Percentiles rank a stretch among this genome's conserved stretches.
These are phyloP conservation scores for Martiniozyma abietophila DNA, from an alignment of 805 yeast genomes.

Conservation along the genomic window DNA sequence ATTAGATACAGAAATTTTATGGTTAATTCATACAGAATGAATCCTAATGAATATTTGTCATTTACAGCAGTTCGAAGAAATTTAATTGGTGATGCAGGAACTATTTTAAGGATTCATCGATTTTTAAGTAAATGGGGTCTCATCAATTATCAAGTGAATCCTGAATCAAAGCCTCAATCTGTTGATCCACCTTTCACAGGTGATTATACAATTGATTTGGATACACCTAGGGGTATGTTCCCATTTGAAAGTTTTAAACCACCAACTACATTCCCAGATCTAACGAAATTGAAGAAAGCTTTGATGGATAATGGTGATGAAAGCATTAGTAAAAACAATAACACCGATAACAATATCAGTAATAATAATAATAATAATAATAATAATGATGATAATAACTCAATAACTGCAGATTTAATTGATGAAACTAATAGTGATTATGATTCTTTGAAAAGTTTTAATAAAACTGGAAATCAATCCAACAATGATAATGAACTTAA, in stretches of 20 bases:
- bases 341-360: too few relatives aligned
- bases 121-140: slow-evolving; percentile 89
- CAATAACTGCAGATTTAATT: neutral
- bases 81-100: slow-evolving; percentile 84
- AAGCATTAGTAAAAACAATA: too few relatives aligned
- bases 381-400: neutral
- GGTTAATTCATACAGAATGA: slow-evolving; percentile 77
- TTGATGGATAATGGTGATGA: neutral
- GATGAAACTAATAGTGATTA: neutral
- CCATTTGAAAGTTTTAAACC: slow-evolving; percentile 82
- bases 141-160: slow-evolving; percentile 85
- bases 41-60: slow-evolving; percentile 83
- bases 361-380: too few relatives aligned
- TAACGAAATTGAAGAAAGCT: slow-evolving; percentile 20
- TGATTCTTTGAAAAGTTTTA: neutral
- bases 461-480: slow-evolving; percentile 4
- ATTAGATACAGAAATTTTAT: slow-evolving; percentile 79
- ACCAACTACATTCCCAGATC: slow-evolving; percentile 39
- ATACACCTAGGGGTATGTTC: slow-evolving; percentile 86
- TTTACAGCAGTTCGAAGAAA: slow-evolving; percentile 88
- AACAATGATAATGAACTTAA: too few relatives aligned
- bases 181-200: slow-evolving; percentile 70
- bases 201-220: slow-evolving; percentile 67
- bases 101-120: slow-evolving; percentile 74
- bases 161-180: slow-evolving; percentile 59